Conservation (phyloP, 805 yeast genomes). For the Saccharomycopsis babjevae region DNA sequence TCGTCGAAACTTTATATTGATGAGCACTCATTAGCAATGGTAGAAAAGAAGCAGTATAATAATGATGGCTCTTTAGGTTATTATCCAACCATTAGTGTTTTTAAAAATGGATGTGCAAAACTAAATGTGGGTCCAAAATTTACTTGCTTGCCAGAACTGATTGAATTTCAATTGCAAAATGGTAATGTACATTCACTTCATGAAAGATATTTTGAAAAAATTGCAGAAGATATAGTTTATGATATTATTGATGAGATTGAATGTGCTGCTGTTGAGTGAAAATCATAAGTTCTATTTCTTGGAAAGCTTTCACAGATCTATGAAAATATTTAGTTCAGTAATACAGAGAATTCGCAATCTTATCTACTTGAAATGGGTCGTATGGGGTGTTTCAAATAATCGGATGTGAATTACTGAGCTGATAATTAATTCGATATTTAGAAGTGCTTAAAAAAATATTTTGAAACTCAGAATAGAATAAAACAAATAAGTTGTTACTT, state of each 20-base stretch:
- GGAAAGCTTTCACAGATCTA: not conserved
- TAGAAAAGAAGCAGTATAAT: slow-evolving; percentile 24
- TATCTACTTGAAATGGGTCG: too few relatives aligned
- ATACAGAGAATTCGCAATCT: too few relatives aligned
- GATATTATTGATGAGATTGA: slow-evolving; percentile 82
- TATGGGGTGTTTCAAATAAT: too few relatives aligned
- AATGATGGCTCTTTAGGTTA: slow-evolving; percentile 88
- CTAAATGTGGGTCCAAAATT: slow-evolving; percentile 63
- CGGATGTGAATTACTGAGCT: too few relatives aligned
- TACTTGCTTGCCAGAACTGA: slow-evolving; percentile 32
- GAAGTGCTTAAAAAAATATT: too few relatives aligned
- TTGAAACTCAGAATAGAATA: too few relatives aligned
- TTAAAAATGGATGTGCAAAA: slow-evolving; percentile 64
- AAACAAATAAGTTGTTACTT: too few relatives aligned
- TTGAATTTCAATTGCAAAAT: slow-evolving; percentile 21
- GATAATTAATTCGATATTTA: too few relatives aligned
- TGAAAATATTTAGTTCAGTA: too few relatives aligned
- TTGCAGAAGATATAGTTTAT: slow-evolving; percentile 74
- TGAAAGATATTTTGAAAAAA: slow-evolving; percentile 53
- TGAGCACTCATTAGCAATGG: slow-evolving; percentile 7
- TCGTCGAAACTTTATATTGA: slow-evolving; percentile 32
- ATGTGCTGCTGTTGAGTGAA: slow-evolving; percentile 37
- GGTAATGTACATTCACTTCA: slow-evolving; percentile 38
- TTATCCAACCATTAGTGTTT: slow-evolving; percentile 82
- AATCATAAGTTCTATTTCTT: not conserved